phyloP scores from a whole-genome alignment of 176 grass and related monocot genomes.

The Alopecurus myosuroides region DNA sequence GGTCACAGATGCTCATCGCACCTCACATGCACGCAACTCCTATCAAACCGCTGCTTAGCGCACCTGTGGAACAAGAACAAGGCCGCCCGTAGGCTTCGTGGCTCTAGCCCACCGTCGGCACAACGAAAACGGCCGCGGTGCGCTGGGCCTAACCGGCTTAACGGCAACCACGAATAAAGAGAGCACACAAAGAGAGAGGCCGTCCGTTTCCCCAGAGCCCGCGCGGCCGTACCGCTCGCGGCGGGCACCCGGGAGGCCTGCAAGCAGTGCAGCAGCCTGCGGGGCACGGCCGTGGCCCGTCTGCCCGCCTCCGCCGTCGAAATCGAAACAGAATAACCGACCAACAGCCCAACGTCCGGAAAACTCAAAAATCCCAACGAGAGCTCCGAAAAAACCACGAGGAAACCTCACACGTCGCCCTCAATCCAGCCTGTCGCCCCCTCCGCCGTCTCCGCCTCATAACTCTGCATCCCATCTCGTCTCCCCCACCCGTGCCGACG shows the following conservation, averaged over 20 bases:
- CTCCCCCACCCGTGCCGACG: background rate
- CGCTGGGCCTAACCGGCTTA: background rate
- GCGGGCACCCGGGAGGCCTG: too few species aligned
- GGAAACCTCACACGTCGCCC: constrained; percentile 37
- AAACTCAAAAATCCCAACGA: constrained; percentile 18
- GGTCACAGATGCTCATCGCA: too few species aligned
- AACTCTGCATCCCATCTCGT: constrained; percentile 26
- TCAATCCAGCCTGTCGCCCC: constrained; percentile 56
- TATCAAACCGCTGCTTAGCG: too few species aligned
- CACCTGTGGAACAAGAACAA: background rate
- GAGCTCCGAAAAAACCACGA: constrained; percentile 30
- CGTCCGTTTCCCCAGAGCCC: background rate
- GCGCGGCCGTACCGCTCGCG: too few species aligned
- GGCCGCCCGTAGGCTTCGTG: background rate
- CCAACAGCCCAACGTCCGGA: background rate
- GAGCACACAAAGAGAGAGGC: background rate
- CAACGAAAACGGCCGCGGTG: background rate
- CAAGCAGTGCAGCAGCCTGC: too few species aligned
- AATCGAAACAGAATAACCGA: background rate
- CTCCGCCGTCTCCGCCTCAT: constrained; percentile 16
- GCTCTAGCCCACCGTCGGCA: background rate
- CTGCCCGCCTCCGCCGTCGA: background rate
- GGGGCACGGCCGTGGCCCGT: too few species aligned
- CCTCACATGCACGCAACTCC: too few species aligned
- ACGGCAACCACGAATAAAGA: background rate